phyloP scores from a whole-genome alignment of 225 moss, liverwort and hornwort species.

The Marchantia paleacea region DNA sequence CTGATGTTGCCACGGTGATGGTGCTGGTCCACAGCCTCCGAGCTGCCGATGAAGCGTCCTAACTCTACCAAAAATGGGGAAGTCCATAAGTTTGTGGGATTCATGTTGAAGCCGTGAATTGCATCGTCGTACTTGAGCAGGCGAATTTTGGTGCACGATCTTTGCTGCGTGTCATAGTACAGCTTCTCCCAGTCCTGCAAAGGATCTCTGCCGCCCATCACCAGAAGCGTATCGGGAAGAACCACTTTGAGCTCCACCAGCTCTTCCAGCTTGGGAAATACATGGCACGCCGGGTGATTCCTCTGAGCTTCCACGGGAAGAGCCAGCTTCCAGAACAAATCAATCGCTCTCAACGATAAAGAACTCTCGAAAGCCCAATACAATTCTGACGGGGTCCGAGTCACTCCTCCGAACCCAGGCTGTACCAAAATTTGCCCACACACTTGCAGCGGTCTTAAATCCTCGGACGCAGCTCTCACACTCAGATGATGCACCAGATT shows the following conservation, averaged over 20 bases:
- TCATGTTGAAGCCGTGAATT: conserved; percentile 24
- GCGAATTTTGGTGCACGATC: conserved; percentile 8
- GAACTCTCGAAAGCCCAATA: conserved; percentile 11
- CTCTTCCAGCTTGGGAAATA: conserved; percentile 14
- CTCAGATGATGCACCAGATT: conserved; percentile 27
- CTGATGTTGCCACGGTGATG: neutral
- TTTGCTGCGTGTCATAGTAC: conserved; percentile 11
- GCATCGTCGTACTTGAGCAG: conserved; percentile 20
- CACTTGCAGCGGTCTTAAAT: conserved; percentile 6
- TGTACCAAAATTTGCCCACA: conserved; percentile 25
- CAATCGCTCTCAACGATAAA: conserved; percentile 6
- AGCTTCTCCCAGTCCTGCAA: conserved; percentile 20
- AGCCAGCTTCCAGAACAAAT: conserved; percentile 21
- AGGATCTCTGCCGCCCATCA: conserved; percentile 20
- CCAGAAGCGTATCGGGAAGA: conserved; percentile 25
- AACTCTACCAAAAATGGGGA: conserved; percentile 17
- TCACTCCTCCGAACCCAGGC: conserved; percentile 17
- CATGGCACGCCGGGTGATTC: conserved; percentile 23
- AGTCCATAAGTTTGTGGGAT: conserved; percentile 8
- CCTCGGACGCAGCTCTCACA: conserved; percentile 1
- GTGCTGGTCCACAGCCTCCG: neutral
- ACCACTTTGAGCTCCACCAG: neutral
- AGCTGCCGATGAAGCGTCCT: conserved; percentile 21
- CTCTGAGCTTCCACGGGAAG: conserved; percentile 5
- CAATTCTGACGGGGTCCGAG: conserved; percentile 11